Conservation (phyloP, 73 alveolate species). For the Paramecium tetraurelia region DNA sequence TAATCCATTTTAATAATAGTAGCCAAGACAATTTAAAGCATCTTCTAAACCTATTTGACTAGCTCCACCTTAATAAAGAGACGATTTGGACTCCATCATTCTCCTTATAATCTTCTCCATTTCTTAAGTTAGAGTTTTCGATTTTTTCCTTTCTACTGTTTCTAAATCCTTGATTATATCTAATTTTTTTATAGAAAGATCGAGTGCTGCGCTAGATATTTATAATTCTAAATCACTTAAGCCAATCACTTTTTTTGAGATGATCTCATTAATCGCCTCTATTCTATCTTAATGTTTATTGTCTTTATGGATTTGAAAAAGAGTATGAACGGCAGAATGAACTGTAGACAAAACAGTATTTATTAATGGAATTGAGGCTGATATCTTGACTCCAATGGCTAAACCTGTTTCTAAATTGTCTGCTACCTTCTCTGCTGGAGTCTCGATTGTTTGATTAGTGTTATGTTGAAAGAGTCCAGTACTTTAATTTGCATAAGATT, state of each 20-base stretch:
- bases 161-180: background rate
- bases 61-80: background rate
- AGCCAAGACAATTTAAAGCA: background rate
- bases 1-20: background rate
- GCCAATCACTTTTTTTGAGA: background rate
- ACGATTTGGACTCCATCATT: background rate
- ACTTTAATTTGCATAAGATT: background rate
- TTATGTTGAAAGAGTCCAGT: background rate
- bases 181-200: background rate
- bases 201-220: background rate
- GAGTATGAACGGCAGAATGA: background rate
- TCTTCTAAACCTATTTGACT: background rate
- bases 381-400: background rate
- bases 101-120: background rate
- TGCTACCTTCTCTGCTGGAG: background rate
- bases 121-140: background rate
- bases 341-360: background rate
- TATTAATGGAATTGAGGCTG: background rate
- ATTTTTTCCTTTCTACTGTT: background rate
- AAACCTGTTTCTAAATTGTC: background rate
- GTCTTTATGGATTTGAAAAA: background rate
- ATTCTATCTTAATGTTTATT: background rate
- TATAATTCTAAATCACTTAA: background rate
- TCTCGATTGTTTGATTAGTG: background rate
- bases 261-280: background rate